Evolutionary conservation across 441 rosid genomes (phyloP).

Genomic region (Erysimum cheiri): DNA sequence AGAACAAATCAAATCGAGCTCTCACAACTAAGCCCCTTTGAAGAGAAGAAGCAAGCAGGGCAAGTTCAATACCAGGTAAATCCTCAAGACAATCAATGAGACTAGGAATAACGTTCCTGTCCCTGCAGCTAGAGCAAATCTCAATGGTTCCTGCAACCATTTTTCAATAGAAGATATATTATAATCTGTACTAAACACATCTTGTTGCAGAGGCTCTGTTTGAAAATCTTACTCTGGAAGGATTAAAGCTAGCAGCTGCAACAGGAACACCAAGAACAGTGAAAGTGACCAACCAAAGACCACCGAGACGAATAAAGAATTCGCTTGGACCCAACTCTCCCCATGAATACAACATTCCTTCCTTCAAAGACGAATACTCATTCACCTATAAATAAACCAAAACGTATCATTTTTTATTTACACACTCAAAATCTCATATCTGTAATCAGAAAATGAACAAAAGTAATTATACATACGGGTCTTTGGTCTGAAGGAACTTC

Average conservation of each 20-base stretch:
- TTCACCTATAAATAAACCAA: slow-evolving; percentile 67
- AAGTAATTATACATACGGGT: slow-evolving; percentile 59
- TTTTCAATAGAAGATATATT: slow-evolving; percentile 1
- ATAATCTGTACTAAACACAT: background rate
- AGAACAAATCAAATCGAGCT: background rate
- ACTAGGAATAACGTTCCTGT: slow-evolving; percentile 89
- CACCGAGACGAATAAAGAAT: slow-evolving; percentile 80
- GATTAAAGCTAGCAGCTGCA: slow-evolving; percentile 96
- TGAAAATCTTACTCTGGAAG: slow-evolving; percentile 64
- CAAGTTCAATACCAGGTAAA: slow-evolving; percentile 70
- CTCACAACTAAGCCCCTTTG: background rate
- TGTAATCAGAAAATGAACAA: background rate
- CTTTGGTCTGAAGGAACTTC: slow-evolving; percentile 93
- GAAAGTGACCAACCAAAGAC: slow-evolving; percentile 82
- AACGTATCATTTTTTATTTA: background rate
- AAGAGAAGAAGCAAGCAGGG: background rate
- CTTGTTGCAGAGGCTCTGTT: slow-evolving; percentile 7
- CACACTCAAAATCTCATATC: background rate
- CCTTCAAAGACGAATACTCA: slow-evolving; percentile 86
- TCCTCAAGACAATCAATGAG: slow-evolving; percentile 77
- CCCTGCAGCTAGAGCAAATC: slow-evolving; percentile 89
- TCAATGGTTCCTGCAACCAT: slow-evolving; percentile 76
- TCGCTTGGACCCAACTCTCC: slow-evolving; percentile 73
- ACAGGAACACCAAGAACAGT: slow-evolving; percentile 84
- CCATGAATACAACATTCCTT: slow-evolving; percentile 85